Evolutionary conservation across 2,329 filamentous ascomycete genomes (phyloP).

Genomic region (Xylaria sp.): DNA sequence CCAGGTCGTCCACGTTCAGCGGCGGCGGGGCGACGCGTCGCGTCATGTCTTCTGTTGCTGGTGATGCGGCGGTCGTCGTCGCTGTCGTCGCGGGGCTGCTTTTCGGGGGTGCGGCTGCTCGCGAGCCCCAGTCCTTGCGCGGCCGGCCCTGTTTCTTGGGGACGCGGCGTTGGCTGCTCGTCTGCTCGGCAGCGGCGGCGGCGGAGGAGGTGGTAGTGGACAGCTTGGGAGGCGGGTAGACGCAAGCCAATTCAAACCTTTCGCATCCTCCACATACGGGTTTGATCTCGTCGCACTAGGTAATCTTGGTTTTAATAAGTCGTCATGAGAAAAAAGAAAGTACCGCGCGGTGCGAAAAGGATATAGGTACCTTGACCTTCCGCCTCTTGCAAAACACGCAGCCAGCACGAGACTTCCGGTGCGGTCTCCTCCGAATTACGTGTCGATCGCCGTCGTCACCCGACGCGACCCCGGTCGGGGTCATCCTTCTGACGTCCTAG

Average conservation of each 20-base stretch:
- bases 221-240: neutral
- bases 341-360: too few species aligned
- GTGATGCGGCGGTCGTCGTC: neutral
- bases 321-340: too few species aligned
- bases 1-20: conserved; percentile 28
- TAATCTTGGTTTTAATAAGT: too few species aligned
- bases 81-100: too few species aligned
- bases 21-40: neutral
- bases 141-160: conserved; percentile 7
- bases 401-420: too few species aligned
- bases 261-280: conserved; percentile 7
- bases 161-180: neutral
- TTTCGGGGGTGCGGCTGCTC: neutral
- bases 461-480: too few species aligned
- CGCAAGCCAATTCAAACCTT: conserved; percentile 1
- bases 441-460: too few species aligned
- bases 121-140: conserved; percentile 11
- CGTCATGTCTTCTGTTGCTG: neutral
- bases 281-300: conserved; percentile 10
- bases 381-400: too few species aligned
- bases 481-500: too few species aligned
- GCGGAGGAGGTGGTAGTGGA: neutral
- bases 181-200: too few species aligned
- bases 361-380: too few species aligned
- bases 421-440: too few species aligned